A percentile compares a stretch with the other conserved stretches of the same genome.
These are phyloP conservation scores for Calonectria leucothoes DNA, from an alignment of 2,329 filamentous ascomycete species.

Conservation along the genomic window DNA sequence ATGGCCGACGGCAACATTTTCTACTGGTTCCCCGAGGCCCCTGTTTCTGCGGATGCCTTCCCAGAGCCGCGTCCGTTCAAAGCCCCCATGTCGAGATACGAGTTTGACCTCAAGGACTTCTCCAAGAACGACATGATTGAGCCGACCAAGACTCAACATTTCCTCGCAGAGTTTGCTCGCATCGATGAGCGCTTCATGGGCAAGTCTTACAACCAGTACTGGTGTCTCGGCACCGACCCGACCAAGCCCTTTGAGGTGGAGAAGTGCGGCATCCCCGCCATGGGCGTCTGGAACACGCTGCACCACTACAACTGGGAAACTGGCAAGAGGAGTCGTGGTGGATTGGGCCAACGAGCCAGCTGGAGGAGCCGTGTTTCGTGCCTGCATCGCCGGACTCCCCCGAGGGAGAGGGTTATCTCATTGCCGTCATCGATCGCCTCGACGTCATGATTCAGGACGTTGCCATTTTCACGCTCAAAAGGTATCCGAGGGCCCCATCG, in stretches of 20 bases:
- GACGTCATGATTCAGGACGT: slow-evolving; percentile 15
- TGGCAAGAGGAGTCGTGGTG: neutral
- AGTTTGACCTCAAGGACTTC: slow-evolving; percentile 8
- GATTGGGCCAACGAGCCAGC: neutral
- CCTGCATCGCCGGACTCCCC: neutral
- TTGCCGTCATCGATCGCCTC: slow-evolving; percentile 13
- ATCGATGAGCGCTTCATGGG: slow-evolving; percentile 20
- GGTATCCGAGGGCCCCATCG: neutral
- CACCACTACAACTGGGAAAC: slow-evolving; percentile 15
- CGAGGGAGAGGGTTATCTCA: neutral
- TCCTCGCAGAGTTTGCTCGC: slow-evolving; percentile 6
- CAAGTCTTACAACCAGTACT: slow-evolving; percentile 13
- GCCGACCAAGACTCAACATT: neutral
- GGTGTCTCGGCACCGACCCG: neutral
- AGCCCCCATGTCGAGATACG: neutral
- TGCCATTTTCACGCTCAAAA: slow-evolving; percentile 10
- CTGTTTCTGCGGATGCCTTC: too few species aligned
- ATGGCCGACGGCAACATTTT: slow-evolving; percentile 24
- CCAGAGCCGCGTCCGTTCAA: neutral
- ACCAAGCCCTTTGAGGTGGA: neutral
- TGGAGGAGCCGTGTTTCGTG: slow-evolving; percentile 18
- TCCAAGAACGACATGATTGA: neutral
- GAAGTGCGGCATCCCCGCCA: slow-evolving; percentile 7
- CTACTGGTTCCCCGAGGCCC: slow-evolving; percentile 12
- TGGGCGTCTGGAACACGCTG: slow-evolving; percentile 10